Percentiles rank a stretch among this genome's conserved stretches.
Evolutionary conservation across 305 asterid genomes (phyloP).

Genomic region (Fraxinus sp.): DNA sequence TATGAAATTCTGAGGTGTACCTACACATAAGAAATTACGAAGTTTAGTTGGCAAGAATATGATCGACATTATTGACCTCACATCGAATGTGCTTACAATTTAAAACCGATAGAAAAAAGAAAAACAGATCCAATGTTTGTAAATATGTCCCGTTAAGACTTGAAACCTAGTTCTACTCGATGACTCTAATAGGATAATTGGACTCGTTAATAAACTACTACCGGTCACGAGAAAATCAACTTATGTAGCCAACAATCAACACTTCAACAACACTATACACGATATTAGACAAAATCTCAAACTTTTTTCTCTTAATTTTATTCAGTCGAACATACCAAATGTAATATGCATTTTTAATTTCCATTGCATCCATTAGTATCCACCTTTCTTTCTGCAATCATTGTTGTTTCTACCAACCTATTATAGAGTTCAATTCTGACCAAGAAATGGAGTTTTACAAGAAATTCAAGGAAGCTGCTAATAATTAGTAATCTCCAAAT

Average conservation of each 20-base stretch:
- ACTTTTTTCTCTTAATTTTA: neutral
- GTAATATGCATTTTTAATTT: neutral
- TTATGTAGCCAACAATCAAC: neutral
- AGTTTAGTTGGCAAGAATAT: neutral
- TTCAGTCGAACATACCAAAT: neutral
- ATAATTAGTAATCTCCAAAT: neutral
- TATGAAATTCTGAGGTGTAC: neutral
- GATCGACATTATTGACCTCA: neutral
- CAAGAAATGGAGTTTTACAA: neutral
- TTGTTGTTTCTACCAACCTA: neutral
- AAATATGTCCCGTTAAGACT: neutral
- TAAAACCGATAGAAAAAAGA: neutral
- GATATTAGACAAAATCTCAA: neutral
- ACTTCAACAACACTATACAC: neutral
- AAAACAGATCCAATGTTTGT: neutral
- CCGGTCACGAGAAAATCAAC: neutral
- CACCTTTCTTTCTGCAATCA: neutral
- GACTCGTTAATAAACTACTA: neutral
- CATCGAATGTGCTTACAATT: neutral
- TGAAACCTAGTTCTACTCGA: neutral
- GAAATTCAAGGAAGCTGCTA: neutral
- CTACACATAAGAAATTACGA: neutral
- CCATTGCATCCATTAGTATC: neutral
- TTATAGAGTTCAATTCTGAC: neutral
- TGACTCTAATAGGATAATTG: neutral